Conservation (phyloP, 768 basidiomycete genomes). For the Boletus barrowsii region DNA sequence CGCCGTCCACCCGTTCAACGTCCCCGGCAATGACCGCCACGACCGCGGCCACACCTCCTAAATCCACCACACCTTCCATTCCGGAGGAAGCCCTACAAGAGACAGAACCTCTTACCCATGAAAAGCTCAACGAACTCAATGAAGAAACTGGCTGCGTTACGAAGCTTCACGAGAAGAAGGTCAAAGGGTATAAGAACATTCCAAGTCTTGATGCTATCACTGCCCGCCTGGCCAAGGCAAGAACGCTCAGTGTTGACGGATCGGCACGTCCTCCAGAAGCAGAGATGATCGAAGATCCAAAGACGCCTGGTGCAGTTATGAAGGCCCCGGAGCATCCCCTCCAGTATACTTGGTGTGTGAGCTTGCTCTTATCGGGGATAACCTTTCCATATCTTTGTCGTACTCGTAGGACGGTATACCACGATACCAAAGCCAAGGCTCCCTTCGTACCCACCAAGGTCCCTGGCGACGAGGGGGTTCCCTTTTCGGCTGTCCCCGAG, state of each 20-base stretch:
- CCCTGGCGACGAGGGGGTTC: constrained; percentile 24
- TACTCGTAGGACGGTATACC: constrained; percentile 77
- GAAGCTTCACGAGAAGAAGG: constrained; percentile 35
- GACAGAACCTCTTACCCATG: constrained; percentile 54
- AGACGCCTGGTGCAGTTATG: constrained; percentile 72
- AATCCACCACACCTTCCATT: constrained; percentile 40
- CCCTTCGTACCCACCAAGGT: constrained; percentile 30
- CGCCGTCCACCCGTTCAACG: constrained; percentile 61
- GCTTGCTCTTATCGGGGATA: neutral
- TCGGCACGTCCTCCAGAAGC: constrained; percentile 71
- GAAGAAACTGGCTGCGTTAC: constrained; percentile 43
- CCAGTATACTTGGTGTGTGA: constrained; percentile 70
- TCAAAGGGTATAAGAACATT: constrained; percentile 80
- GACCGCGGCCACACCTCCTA: constrained; percentile 39
- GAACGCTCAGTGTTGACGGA: constrained; percentile 56
- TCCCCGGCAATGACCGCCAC: constrained; percentile 57
- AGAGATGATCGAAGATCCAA: constrained; percentile 78
- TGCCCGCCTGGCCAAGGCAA: constrained; percentile 68
- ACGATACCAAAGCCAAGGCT: constrained; percentile 78
- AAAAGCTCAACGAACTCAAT: constrained; percentile 63
- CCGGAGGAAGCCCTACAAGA: constrained; percentile 35
- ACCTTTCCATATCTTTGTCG: neutral
- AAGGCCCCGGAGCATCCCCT: constrained; percentile 77
- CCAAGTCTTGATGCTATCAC: constrained; percentile 85
- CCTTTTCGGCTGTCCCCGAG: constrained; percentile 50